These are phyloP conservation scores for Zelonia costaricensis DNA, from an alignment of 208 protist genomes.

Conservation along the genomic window DNA sequence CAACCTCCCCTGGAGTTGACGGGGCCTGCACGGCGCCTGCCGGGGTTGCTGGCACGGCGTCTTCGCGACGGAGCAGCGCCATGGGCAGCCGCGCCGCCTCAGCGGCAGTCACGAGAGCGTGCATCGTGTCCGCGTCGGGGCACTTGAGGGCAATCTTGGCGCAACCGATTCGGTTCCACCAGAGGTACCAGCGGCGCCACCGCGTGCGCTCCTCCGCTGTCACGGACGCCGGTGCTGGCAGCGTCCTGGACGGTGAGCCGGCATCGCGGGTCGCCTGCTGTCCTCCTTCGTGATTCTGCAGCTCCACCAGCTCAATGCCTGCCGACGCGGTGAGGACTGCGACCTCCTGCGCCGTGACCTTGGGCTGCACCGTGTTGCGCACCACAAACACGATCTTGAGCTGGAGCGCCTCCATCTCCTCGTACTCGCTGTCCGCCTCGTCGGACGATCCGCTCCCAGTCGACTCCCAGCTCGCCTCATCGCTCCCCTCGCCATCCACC, in stretches of 20 bases:
- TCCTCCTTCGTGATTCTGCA: background rate
- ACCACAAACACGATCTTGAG: conserved; percentile 84
- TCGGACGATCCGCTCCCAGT: background rate
- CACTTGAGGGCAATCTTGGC: conserved; percentile 70
- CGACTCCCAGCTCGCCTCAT: conserved; percentile 29
- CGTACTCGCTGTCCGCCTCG: conserved; percentile 44
- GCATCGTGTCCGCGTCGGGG: conserved; percentile 30
- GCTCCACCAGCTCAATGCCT: conserved; percentile 44
- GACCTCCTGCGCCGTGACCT: conserved; percentile 43
- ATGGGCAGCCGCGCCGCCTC: conserved; percentile 35
- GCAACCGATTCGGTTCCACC: conserved; percentile 70
- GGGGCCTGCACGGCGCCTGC: too few species aligned
- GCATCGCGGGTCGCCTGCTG: background rate
- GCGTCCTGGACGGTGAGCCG: background rate
- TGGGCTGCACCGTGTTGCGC: conserved; percentile 37
- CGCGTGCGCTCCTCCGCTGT: conserved; percentile 11
- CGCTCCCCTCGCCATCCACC: background rate
- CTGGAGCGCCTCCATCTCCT: conserved; percentile 44
- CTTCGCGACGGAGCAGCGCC: background rate
- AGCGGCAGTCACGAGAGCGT: conserved; percentile 20
- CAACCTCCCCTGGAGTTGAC: conserved; percentile 7
- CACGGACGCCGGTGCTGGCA: background rate
- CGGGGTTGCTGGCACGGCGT: background rate
- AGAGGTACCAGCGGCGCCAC: conserved; percentile 65
- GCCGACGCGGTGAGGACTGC: conserved; percentile 44